Percentiles rank a stretch among this genome's conserved stretches.
These are phyloP conservation scores for Trametes coccinea DNA, from an alignment of 768 basidiomycete species.

Conservation along the genomic window DNA sequence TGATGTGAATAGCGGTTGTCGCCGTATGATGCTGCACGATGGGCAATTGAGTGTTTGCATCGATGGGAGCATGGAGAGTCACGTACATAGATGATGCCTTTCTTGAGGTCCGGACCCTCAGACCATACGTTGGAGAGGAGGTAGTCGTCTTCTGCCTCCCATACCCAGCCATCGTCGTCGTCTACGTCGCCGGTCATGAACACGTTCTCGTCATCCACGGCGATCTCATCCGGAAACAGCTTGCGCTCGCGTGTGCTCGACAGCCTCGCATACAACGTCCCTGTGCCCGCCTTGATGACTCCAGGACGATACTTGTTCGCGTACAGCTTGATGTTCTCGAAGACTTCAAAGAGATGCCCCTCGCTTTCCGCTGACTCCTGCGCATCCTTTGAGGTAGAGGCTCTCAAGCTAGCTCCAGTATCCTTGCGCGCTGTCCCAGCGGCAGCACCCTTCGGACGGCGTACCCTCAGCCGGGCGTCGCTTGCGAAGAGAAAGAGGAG, in stretches of 20 bases:
- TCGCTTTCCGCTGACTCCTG: constrained; percentile 26
- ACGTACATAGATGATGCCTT: constrained; percentile 66
- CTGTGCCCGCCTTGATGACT: constrained; percentile 44
- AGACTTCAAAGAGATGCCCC: constrained; percentile 64
- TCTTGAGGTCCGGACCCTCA: constrained; percentile 38
- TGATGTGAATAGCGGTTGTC: constrained; percentile 59
- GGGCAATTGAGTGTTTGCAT: not conserved
- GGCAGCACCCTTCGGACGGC: not conserved
- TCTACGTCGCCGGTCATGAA: constrained; percentile 17
- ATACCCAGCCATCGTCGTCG: constrained; percentile 55
- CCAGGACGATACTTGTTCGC: constrained; percentile 42
- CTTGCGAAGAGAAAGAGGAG: constrained; percentile 58
- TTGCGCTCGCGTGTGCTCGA: constrained; percentile 35
- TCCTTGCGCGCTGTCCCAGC: not conserved
- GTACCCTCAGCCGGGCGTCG: constrained; percentile 23
- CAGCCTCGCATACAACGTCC: constrained; percentile 28
- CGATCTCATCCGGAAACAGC: constrained; percentile 31
- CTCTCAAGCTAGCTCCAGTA: not conserved
- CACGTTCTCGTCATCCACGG: constrained; percentile 12
- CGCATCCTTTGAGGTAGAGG: not conserved
- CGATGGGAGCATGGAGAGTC: not conserved
- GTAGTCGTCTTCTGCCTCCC: constrained; percentile 72
- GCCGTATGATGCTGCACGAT: constrained; percentile 51
- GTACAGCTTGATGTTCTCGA: constrained; percentile 47
- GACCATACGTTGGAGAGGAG: constrained; percentile 62